Conservation (phyloP, 331 rosid species). For the Cydonia oblonga region DNA sequence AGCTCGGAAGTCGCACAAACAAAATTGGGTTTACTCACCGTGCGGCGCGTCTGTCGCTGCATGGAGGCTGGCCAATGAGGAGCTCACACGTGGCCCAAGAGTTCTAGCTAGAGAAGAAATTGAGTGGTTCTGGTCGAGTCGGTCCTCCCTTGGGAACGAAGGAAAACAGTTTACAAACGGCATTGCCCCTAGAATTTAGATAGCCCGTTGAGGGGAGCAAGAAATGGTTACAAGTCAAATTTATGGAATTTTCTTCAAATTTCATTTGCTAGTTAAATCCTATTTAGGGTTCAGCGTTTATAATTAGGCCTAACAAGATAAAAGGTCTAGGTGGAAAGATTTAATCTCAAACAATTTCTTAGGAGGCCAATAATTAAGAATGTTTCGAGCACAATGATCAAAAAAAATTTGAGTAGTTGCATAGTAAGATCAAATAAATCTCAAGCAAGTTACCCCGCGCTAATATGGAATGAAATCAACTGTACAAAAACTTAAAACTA, state of each 20-base stretch:
- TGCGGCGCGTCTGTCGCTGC: neutral
- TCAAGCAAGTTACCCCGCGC: no score
- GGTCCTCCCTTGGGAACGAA: neutral
- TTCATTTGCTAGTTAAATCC: neutral
- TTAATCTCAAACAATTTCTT: no score
- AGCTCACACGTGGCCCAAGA: conserved; percentile 16
- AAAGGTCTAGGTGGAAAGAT: no score
- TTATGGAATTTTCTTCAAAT: neutral
- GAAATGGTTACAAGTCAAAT: neutral
- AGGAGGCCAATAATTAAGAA: no score
- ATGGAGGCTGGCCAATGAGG: neutral
- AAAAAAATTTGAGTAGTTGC: no score
- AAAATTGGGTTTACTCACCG: conserved; percentile 21
- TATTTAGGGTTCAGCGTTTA: no score
- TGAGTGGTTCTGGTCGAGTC: neutral
- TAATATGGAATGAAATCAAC: neutral
- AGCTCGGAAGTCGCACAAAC: conserved; percentile 11
- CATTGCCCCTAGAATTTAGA: neutral
- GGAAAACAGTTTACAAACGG: conserved; percentile 14
- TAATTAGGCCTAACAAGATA: no score
- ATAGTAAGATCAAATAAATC: no score
- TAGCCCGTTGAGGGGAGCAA: no score
- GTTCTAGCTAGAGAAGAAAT: neutral
- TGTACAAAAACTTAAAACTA: no score
- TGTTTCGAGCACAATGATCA: no score